These are phyloP conservation scores for Gentiana dahurica DNA, from an alignment of 257 asterid species.

Conservation along the genomic window DNA sequence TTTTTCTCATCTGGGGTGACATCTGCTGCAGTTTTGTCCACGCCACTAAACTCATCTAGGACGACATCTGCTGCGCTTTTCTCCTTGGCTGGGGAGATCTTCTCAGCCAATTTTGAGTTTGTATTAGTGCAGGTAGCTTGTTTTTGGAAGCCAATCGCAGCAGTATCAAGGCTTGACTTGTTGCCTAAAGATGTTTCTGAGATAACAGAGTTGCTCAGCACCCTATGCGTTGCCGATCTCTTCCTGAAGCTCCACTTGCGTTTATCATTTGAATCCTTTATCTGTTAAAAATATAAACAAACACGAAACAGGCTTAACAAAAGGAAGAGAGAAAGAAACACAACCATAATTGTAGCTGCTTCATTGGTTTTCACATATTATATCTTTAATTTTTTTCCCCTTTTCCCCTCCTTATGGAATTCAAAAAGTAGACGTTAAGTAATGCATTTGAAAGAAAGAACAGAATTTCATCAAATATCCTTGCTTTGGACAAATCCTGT, in stretches of 20 bases:
- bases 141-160: slow-evolving; percentile 28
- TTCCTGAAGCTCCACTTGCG: slow-evolving; percentile 92
- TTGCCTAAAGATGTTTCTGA: slow-evolving; percentile 53
- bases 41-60: no score
- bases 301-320: slow-evolving; percentile 7
- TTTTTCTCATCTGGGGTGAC: no score
- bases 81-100: slow-evolving; percentile 15
- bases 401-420: no score
- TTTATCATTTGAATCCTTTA: slow-evolving; percentile 60
- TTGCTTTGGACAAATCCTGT: no score
- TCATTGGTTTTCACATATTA: no score
- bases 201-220: slow-evolving; percentile 50
- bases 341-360: no score
- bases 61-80: no score
- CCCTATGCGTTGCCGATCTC: slow-evolving; percentile 73
- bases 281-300: slow-evolving; percentile 22
- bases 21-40: no score
- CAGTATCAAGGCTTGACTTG: slow-evolving; percentile 46
- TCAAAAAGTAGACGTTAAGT: no score
- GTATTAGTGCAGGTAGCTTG: slow-evolving; percentile 34
- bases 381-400: no score
- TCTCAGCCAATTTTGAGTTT: slow-evolving; percentile 29
- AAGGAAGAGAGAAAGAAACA: neutral
- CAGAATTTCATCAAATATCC: no score
- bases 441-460: no score